Percentiles rank a stretch among this genome's conserved stretches.
These are phyloP conservation scores for Adiantum capillusveneris DNA, from an alignment of 75 land plant species.

Conservation along the genomic window DNA sequence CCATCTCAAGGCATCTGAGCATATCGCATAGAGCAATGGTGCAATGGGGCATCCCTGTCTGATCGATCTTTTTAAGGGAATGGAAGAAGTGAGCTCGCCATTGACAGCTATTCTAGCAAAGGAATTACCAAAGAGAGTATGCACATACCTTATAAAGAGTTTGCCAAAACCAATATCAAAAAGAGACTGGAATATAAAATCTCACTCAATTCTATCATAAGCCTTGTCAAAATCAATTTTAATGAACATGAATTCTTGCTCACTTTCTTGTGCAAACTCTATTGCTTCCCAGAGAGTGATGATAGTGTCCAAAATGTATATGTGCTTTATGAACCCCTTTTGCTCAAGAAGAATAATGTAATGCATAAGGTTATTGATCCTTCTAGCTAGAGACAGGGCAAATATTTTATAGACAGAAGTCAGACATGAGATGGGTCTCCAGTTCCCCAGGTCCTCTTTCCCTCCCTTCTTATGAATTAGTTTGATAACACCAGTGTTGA, in stretches of 20 bases:
- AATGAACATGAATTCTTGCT: not conserved
- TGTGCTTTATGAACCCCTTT: not conserved
- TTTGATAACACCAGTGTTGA: not conserved
- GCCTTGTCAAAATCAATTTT: not conserved
- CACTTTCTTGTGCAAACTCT: not conserved
- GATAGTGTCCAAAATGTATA: not conserved
- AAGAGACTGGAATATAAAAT: not conserved
- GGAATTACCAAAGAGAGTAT: not conserved
- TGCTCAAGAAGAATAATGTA: not conserved
- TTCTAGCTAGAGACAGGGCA: not conserved
- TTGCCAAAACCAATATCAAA: not conserved
- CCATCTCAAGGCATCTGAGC: no score
- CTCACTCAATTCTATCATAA: not conserved
- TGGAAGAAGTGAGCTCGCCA: not conserved
- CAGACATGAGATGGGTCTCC: not conserved
- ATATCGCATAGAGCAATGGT: not conserved
- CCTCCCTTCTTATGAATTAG: not conserved
- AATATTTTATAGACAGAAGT: not conserved
- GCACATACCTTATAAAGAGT: not conserved
- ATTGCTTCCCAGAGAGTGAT: not conserved
- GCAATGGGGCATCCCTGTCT: not conserved
- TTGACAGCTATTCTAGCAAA: not conserved
- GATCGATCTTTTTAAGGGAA: not conserved
- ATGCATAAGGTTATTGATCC: not conserved
- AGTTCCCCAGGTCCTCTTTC: not conserved